Base-by-base conservation (phyloP, 805 yeast genomes). In the Spathaspora gorwiae region DNA sequence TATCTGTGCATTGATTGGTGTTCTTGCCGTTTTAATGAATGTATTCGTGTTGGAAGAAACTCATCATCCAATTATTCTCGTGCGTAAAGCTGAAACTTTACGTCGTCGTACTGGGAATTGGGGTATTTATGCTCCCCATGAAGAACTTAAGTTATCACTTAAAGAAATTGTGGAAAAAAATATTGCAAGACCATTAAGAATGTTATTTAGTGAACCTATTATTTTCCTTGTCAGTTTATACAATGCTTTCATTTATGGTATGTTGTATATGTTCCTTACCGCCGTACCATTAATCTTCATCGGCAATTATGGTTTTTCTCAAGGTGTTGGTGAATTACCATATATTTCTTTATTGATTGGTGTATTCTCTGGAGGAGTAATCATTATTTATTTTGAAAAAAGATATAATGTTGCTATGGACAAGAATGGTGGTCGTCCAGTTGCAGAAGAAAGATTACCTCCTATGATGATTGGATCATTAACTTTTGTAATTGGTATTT, bases 401-500 rank as follows among this genome's bases (percentile, higher is more conserved):
- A 64, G 67, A 35, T 86, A 83, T 54, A 58, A 69, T 31, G 63
- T 59, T 36, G 68, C 68, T 29, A 69, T 83, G 58, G 64, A 56
- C 31, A 69, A 60, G n/a, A 80, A 81, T 57, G 77, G 76, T 35
- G 83, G 83, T 40, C 62, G 61, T 36, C 76, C 82, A 0, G 77
- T 83, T 14, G 95, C 97, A 0, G 96, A 90, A 64, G 84, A 82
- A 32, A 80, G 96, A 64, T 70, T 90, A 46, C 80, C 83, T 13
- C 81, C 90, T 72, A 79, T 89, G 84, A 77, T 87, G 65, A 64
- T 76, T 37, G 90, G 95, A 30, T 81, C 83, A 24, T 51, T 87
- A 44, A 59, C 76, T 7, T 87, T 90, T 70, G 84, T 95, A 27
- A 70, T 80, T 43, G 96, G 96, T 43, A 69, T 89, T 50, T 73